These are phyloP conservation scores for Sordariomycetes sp. DNA, from an alignment of 2,329 filamentous ascomycete genomes.

Conservation along the genomic window DNA sequence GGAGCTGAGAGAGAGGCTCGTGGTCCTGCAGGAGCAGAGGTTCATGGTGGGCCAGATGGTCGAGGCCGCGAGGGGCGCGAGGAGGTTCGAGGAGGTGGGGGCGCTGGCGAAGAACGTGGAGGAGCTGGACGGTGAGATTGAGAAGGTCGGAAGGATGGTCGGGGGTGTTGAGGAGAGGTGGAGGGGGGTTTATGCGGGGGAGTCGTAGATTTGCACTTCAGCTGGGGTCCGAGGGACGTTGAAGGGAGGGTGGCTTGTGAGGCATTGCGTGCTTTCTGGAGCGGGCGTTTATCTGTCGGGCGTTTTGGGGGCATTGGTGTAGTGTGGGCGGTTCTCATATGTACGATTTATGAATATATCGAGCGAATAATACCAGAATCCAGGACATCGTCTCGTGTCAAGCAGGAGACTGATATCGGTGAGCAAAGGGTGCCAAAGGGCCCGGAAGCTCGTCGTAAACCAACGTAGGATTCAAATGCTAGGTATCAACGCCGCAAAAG, in stretches of 20 bases:
- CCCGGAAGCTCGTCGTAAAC: background rate
- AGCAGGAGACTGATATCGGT: background rate
- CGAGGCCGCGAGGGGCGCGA: slow-evolving; percentile 56
- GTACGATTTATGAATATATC: background rate
- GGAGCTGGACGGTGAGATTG: slow-evolving; percentile 70
- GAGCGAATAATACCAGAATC: background rate
- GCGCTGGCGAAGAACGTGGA: slow-evolving; percentile 69
- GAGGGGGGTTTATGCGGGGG: slow-evolving; percentile 7
- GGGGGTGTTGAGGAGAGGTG: slow-evolving; percentile 43
- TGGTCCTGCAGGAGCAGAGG: slow-evolving; percentile 81
- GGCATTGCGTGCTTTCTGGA: background rate
- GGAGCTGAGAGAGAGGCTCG: slow-evolving; percentile 62
- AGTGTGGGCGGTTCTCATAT: background rate
- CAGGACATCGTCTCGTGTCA: too few relatives aligned
- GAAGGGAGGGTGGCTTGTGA: background rate
- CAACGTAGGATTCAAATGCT: background rate
- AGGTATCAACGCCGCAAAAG: background rate
- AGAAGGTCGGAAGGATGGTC: slow-evolving; percentile 50
- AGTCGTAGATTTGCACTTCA: background rate
- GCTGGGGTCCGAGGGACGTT: background rate
- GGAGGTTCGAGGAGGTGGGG: slow-evolving; percentile 77
- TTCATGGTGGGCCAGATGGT: slow-evolving; percentile 86
- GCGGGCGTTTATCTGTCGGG: background rate
- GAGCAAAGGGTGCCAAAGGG: background rate
- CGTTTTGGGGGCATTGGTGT: background rate